Percentiles rank a stretch among this genome's conserved stretches.
Evolutionary conservation across 106 monocot species (phyloP).

Genomic region (Agapanthus africanus): DNA sequence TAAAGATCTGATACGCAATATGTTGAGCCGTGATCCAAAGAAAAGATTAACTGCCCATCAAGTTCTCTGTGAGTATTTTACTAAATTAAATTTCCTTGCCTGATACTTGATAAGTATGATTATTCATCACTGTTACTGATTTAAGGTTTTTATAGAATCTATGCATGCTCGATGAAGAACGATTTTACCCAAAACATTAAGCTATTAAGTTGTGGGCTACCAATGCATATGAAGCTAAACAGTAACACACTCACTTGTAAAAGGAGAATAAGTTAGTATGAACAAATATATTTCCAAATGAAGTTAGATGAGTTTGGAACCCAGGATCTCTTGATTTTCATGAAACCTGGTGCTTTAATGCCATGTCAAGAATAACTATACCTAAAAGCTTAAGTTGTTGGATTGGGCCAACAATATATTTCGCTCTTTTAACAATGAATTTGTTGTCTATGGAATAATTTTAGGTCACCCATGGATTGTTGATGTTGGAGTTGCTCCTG

Average conservation of each 20-base stretch:
- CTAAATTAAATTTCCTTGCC: background rate
- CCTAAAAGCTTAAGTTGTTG: no score
- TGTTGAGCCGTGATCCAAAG: conserved; percentile 67
- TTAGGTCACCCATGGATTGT: conserved; percentile 74
- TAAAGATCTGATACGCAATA: conserved; percentile 76
- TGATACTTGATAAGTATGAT: background rate
- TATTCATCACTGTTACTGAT: no score
- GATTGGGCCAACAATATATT: no score
- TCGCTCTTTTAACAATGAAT: background rate
- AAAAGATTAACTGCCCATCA: conserved; percentile 72
- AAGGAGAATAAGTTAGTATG: no score
- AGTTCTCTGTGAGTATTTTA: conserved; percentile 58
- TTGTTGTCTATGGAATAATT: conserved; percentile 3
- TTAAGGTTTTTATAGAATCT: background rate
- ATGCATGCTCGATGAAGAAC: no score
- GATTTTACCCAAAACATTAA: no score
- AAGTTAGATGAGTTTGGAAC: background rate
- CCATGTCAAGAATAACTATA: no score
- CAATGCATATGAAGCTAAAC: no score
- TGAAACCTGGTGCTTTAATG: no score
- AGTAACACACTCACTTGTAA: no score
- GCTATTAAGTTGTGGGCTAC: no score
- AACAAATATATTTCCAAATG: no score
- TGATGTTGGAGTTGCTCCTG: conserved; percentile 61
- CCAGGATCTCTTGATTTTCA: background rate